Evolutionary conservation across 108 stramenopile genomes (phyloP).

Genomic region (Fragilariopsis cylindrus): DNA sequence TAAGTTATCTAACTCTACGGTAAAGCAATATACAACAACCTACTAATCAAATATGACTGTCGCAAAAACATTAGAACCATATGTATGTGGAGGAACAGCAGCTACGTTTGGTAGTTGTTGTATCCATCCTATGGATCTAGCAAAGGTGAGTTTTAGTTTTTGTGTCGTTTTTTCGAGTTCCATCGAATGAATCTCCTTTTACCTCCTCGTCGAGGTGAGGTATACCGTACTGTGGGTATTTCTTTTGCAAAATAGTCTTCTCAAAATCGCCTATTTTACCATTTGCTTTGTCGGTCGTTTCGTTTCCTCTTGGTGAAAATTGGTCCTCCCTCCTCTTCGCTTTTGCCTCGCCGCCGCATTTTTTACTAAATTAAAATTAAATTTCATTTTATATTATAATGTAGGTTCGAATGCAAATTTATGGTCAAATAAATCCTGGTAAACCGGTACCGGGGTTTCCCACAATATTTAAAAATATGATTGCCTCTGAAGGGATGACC

Average conservation of each 20-base stretch:
- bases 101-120: conserved; percentile 92
- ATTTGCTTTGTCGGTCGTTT: too few relatives aligned
- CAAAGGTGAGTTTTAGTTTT: conserved; percentile 70
- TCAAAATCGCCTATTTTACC: too few relatives aligned
- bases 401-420: conserved; percentile 87
- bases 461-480: conserved; percentile 71
- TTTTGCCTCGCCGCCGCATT: background rate
- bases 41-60: conserved; percentile 22
- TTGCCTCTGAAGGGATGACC: conserved; percentile 75
- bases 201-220: too few relatives aligned
- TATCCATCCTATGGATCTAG: conserved; percentile 97
- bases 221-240: too few relatives aligned
- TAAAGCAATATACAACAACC: background rate
- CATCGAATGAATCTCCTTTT: background rate
- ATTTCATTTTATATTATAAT: background rate
- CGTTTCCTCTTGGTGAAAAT: background rate
- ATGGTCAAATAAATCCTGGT: conserved; percentile 91
- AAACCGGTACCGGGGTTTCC: conserved; percentile 78
- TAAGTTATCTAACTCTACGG: too few relatives aligned
- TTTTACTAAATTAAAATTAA: background rate
- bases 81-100: conserved; percentile 91
- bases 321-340: background rate
- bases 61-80: conserved; percentile 77
- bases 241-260: too few relatives aligned
- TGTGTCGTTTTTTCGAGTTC: background rate